Percentiles rank a stretch among this genome's conserved stretches.
phyloP scores from a whole-genome alignment of 177 flowering plant species.

The Tripterygium wilfordii region DNA sequence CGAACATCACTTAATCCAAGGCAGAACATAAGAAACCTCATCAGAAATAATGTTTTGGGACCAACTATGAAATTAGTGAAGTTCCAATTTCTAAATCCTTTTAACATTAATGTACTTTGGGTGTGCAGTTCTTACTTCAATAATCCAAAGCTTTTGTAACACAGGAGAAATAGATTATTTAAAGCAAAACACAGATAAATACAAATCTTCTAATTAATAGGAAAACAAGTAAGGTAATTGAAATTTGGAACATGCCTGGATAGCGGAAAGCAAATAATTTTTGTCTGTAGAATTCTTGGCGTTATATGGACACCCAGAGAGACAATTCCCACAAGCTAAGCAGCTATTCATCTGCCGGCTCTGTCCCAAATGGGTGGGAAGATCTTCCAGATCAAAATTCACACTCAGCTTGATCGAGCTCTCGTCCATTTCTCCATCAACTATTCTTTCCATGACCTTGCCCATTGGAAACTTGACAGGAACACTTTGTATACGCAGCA shows the following conservation, averaged over 20 bases:
- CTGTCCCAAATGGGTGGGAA: constrained; percentile 8
- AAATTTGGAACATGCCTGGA: constrained; percentile 35
- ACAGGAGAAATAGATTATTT: no score
- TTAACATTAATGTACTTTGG: no score
- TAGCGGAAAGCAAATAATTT: constrained; percentile 42
- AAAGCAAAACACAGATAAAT: no score
- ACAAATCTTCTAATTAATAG: neutral
- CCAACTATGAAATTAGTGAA: no score
- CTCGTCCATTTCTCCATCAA: constrained; percentile 30
- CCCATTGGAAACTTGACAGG: constrained; percentile 38
- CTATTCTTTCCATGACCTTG: constrained; percentile 32
- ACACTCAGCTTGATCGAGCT: constrained; percentile 35
- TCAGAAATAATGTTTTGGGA: no score
- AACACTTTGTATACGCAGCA: constrained; percentile 35
- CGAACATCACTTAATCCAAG: no score
- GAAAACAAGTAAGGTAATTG: neutral
- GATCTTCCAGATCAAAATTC: constrained; percentile 33
- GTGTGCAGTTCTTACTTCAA: no score
- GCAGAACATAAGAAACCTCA: no score
- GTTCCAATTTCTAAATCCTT: no score
- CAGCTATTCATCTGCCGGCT: constrained; percentile 25
- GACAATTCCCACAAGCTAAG: constrained; percentile 62
- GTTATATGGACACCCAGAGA: constrained; percentile 63
- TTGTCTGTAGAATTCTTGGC: constrained; percentile 60
- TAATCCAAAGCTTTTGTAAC: no score